Evolutionary conservation across 257 asterid genomes (phyloP), one percentile per base, ranked within the genome.

Genomic region (Ehretia macrophylla): DNA sequence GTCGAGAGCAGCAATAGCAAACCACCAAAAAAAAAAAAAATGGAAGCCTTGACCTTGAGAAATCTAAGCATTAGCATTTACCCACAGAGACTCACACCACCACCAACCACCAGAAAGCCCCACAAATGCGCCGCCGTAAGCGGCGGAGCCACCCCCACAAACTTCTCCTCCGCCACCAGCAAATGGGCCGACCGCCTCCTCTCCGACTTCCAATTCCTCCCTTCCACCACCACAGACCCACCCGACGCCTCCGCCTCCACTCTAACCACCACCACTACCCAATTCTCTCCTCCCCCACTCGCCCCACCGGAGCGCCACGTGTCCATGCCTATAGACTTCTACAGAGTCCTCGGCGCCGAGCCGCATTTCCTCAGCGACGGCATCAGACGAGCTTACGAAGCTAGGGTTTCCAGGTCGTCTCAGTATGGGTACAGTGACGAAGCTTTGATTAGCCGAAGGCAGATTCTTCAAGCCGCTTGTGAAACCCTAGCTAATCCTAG

Each of bases 151-250:
- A 66, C 59, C 19, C 47, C 56, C 18, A 47, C 79, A 11, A 63
- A 20, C 32, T 63, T 58, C 66, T 64, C 69, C 62, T 17, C 87
- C 51, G 77, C 88, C 62, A 64, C 84, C 60, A 89, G 91, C 75
- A 85, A 73, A 83, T 93, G 99, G 99, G 99, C 99, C 18, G 97
- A 93, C 22, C 97, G 99, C 68, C 97, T 93, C 32, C 81, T 93
- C 66, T 66, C 86, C 56, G 99, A 93, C 72, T 89, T 93, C 78
- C 99, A 93, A 58, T 93, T 89, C 77, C 85, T 86, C 57, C 99
- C 99, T 45, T 73, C 58, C 51, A 35, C 52, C 58, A 45, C 62
- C 53, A 38, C 84, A 11, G 79, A 80, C 37, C 56, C 79, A 40
- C 59, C 78, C 65, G 85, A 78, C 64, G 50, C 54, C 23, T 62